Evolutionary conservation across 371 early-diverging fungal species (phyloP).

Genomic region (Lichtheimia ornata): DNA sequence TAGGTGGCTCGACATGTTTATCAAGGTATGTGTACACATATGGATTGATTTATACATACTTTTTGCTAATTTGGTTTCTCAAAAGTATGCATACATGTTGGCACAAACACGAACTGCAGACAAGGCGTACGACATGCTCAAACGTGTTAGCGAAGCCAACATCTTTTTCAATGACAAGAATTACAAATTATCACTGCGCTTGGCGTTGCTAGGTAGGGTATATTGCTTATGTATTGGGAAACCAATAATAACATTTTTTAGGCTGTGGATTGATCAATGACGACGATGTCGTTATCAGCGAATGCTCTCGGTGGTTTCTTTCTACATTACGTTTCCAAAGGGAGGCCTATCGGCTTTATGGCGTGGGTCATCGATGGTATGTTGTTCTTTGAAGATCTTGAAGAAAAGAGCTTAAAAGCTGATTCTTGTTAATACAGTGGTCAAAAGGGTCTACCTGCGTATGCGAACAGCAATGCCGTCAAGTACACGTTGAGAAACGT

Average conservation of each 20-base stretch:
- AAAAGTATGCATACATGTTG: constrained; percentile 64
- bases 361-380: constrained; percentile 47
- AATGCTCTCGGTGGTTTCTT: constrained; percentile 54
- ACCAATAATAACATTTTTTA: constrained; percentile 8
- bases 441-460: constrained; percentile 31
- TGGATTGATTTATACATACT: background rate
- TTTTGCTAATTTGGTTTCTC: background rate
- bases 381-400: too few species aligned
- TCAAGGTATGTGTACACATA: constrained; percentile 60
- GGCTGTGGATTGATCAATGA: constrained; percentile 52
- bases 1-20: constrained; percentile 66
- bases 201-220: constrained; percentile 63
- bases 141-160: constrained; percentile 60
- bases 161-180: constrained; percentile 66
- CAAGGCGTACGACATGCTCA: constrained; percentile 66
- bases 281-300: constrained; percentile 36
- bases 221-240: background rate
- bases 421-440: background rate
- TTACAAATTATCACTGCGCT: constrained; percentile 45
- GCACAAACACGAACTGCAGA: constrained; percentile 56
- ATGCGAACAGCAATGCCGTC: constrained; percentile 8
- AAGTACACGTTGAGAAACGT: constrained; percentile 56
- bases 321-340: constrained; percentile 34
- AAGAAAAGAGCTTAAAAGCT: background rate
- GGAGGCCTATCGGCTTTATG: constrained; percentile 62